Evolutionary conservation across 2,329 filamentous ascomycete genomes (phyloP), one percentile per base, ranked within the genome.

Genomic region (Claviceps pazoutovae): DNA sequence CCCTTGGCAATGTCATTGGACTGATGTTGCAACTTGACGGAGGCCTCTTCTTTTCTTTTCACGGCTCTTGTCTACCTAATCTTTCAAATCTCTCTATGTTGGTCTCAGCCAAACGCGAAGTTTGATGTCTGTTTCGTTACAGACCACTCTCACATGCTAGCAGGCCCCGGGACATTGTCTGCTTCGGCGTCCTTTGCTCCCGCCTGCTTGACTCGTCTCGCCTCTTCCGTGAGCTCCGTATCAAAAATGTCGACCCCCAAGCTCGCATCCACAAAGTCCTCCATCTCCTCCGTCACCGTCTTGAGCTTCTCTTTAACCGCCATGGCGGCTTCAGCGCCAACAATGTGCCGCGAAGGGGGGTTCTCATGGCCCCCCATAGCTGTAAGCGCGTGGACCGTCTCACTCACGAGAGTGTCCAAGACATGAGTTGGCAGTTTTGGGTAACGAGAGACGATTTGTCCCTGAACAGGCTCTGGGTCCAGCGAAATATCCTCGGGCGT

Each of bases 361-460:
- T 97, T 97, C 64, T 96, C 90, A 64, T 96, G 90, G 0, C 91
- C 93, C 0, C 89, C 93, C 59, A 97, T 95, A 0, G 90, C 88
- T 14, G 86, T 87, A 46, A 98, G 74, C 1, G 91, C 90, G 65
- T 95, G 85, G 0, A 97, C 86, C 0, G 93, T 95, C 68, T 97
- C 93, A 54, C 83, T 78, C 4, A 95, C 85, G 17, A 97, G 71
- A 23, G 79, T 76, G 58, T 90, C 83, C 54, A 85, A 79, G 42
- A 88, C 77, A 5, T 76, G 73, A 1, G 75, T 70, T 5, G 83
- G 83, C 41, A 96, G 71, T 41, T 78, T 82, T 0, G 90, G 86
- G 63, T 90, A 95, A 50, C 89, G 75, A 23, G 79, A 79, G 34
- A 86, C 59, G 37, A 82, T 75, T 19, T 75, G 69, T 16, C 67